Conservation (phyloP, 768 basidiomycete genomes). For the Tricholoma furcatifolium region DNA sequence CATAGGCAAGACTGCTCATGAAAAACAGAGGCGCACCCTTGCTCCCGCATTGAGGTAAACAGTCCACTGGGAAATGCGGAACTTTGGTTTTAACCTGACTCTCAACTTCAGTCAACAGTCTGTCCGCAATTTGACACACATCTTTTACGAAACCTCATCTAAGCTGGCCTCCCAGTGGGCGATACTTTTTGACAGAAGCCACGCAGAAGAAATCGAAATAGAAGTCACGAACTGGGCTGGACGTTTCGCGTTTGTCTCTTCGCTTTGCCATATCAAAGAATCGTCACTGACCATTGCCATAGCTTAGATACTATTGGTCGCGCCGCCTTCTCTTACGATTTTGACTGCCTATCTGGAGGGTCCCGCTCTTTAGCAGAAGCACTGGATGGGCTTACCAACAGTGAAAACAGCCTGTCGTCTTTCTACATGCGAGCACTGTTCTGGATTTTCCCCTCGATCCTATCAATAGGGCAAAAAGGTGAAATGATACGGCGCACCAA, state of each 20-base stretch:
- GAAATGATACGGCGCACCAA: constrained; percentile 55
- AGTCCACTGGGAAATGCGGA: too few relatives aligned
- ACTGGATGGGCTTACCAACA: constrained; percentile 60
- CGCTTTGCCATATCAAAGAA: not conserved
- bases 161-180: constrained; percentile 53
- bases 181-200: constrained; percentile 40
- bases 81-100: not conserved
- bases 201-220: constrained; percentile 40
- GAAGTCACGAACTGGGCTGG: constrained; percentile 60
- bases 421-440: constrained; percentile 67
- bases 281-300: not conserved
- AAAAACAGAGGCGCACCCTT: constrained; percentile 49
- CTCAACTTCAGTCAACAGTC: constrained; percentile 42
- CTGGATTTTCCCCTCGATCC: constrained; percentile 56
- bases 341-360: constrained; percentile 50
- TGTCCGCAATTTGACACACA: constrained; percentile 46
- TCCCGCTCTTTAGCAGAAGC: constrained; percentile 49
- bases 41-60: constrained; percentile 57
- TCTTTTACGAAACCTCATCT: constrained; percentile 57
- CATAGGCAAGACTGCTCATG: constrained; percentile 55
- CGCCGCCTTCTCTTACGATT: constrained; percentile 65
- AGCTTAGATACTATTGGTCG: constrained; percentile 60
- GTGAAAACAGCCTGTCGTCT: constrained; percentile 52
- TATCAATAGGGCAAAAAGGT: constrained; percentile 57
- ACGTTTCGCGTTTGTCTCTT: constrained; percentile 50